A percentile compares a stretch with the other conserved stretches of the same genome.
These are phyloP conservation scores for Neopestalotiopsis rosae DNA, from an alignment of 2,329 filamentous ascomycete genomes.

Conservation along the genomic window DNA sequence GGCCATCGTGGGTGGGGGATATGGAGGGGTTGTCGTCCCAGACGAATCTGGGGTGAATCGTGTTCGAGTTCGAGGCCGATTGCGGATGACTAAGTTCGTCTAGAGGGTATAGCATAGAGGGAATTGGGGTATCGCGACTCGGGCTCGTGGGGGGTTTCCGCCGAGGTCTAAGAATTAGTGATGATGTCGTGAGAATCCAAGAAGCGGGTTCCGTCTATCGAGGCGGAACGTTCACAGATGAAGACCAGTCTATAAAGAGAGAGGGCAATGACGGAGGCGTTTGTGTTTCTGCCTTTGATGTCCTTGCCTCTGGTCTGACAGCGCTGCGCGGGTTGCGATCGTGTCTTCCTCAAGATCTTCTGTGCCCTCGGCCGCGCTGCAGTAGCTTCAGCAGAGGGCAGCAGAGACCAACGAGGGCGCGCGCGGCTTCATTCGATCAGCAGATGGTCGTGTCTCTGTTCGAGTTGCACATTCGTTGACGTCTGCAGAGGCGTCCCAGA, in stretches of 20 bases:
- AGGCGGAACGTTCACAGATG: background rate
- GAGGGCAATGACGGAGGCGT: background rate
- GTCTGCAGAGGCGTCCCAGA: background rate
- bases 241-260: background rate
- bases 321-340: background rate
- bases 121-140: background rate
- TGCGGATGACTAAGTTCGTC: background rate
- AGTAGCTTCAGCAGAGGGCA: conserved; percentile 37
- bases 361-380: conserved; percentile 33
- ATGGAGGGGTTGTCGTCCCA: conserved; percentile 22
- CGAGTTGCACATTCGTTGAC: background rate
- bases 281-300: background rate
- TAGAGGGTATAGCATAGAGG: background rate
- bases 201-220: background rate
- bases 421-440: conserved; percentile 18
- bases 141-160: background rate
- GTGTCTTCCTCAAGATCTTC: conserved; percentile 18
- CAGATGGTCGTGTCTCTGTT: background rate
- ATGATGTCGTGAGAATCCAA: background rate
- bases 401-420: conserved; percentile 30
- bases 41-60: background rate
- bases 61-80: background rate
- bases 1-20: conserved; percentile 35
- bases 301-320: background rate
- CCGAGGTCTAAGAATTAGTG: background rate